phyloP scores from a whole-genome alignment of 306 rosid species.

The Prunus fruticosa region DNA sequence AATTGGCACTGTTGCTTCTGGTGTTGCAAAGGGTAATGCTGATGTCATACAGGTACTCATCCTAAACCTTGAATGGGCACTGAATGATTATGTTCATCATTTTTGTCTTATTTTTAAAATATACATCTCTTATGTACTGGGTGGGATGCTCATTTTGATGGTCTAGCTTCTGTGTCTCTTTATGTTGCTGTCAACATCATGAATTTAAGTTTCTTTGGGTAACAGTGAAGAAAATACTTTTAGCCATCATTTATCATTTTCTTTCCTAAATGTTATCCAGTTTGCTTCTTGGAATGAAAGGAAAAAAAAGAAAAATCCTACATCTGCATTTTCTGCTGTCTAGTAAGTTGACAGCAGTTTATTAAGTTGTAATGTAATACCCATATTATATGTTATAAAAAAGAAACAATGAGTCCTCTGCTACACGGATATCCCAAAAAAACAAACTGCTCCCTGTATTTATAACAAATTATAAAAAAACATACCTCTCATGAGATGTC shows the following conservation, averaged over 20 bases:
- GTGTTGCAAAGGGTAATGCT: slow-evolving; percentile 98
- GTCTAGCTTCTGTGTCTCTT: not conserved
- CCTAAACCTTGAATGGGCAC: not conserved
- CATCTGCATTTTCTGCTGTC: not conserved
- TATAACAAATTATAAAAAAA: no score
- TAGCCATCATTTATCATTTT: not conserved
- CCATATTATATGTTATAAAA: not conserved
- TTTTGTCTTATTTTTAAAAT: not conserved
- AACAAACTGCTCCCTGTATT: no score
- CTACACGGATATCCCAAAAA: no score
- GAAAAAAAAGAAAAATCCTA: not conserved
- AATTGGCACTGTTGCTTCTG: slow-evolving; percentile 99
- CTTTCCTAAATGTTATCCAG: not conserved
- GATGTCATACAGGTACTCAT: slow-evolving; percentile 84
- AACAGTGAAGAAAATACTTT: not conserved
- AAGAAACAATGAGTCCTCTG: no score
- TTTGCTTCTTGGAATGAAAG: not conserved
- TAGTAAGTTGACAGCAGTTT: not conserved
- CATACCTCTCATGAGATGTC: no score
- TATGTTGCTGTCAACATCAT: not conserved
- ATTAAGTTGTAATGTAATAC: not conserved
- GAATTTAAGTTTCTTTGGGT: not conserved
- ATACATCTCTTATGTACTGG: not conserved
- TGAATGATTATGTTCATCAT: not conserved
- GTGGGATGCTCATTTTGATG: not conserved